Conservation (phyloP, 2,329 filamentous ascomycete genomes). For the Ophioceras dolichostomum region DNA sequence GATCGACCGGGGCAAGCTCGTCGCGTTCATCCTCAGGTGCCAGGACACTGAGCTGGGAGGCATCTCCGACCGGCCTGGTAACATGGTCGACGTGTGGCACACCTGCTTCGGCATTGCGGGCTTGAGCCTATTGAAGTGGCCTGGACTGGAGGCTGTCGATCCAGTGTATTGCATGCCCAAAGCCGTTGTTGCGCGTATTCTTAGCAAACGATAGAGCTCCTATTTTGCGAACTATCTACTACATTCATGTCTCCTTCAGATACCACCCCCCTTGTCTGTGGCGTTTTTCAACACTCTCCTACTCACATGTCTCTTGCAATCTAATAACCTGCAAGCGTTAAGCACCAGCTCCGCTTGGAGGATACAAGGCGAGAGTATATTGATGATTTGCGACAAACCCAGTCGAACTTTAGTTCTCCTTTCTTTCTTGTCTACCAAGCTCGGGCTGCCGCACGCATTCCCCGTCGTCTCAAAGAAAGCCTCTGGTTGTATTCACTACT, state of each 20-base stretch:
- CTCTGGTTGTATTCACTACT: too few relatives aligned
- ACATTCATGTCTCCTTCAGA: not conserved
- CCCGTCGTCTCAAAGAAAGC: too few relatives aligned
- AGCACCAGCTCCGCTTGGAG: slow-evolving; percentile 37
- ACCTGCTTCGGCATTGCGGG: slow-evolving; percentile 84
- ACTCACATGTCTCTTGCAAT: slow-evolving; percentile 44
- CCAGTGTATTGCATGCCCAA: slow-evolving; percentile 79
- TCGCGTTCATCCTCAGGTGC: slow-evolving; percentile 71
- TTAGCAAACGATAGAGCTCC: slow-evolving; percentile 23
- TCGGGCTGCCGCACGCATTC: too few relatives aligned
- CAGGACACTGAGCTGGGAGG: slow-evolving; percentile 80
- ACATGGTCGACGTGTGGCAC: slow-evolving; percentile 97
- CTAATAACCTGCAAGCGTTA: slow-evolving; percentile 58
- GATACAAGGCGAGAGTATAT: slow-evolving; percentile 63
- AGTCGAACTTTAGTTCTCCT: not conserved
- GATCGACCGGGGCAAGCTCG: slow-evolving; percentile 77
- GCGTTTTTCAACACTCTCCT: not conserved
- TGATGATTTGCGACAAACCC: slow-evolving; percentile 3
- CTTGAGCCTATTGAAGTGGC: slow-evolving; percentile 68
- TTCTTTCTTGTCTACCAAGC: too few relatives aligned
- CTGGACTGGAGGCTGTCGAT: slow-evolving; percentile 69
- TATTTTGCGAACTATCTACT: not conserved
- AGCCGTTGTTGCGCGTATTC: slow-evolving; percentile 46
- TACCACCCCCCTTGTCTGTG: not conserved
- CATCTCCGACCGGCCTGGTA: slow-evolving; percentile 77